Evolutionary conservation across 495 filamentous ascomycete genomes (phyloP), one percentile per base, ranked within the genome.

Genomic region (Penicillium roqueforti): DNA sequence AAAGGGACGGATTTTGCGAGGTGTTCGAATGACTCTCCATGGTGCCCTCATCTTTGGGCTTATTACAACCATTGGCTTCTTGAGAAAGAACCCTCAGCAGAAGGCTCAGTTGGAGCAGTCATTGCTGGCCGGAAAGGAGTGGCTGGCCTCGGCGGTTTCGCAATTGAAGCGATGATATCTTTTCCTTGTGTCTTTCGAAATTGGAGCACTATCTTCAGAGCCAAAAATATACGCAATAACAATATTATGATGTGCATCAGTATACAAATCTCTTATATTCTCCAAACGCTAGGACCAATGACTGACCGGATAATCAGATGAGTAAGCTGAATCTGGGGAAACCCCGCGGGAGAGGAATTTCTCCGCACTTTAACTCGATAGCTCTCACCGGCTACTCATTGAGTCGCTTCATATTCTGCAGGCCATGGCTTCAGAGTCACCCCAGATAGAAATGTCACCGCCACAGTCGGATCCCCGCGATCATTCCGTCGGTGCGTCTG

Each of bases 271-370:
- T 29, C n/a, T 11, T 46, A 19, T 20, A 31, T 36, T 36, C 32
- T 36, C 32, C n/a, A 8, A 16, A 1, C 4, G 34, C 14, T 7
- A 19, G 13, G 22, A 10, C 57, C 59, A 62, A 58, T 58, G 29
- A 49, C 8, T 4, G 25, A 11, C 1, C 29, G 7, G 23, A 1
- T 19, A 62, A 55, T 50, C 10, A 25, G 58, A 61, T 67, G 57
- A 65, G 54, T 66, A 54, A 60, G 54, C 55, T 34, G 40, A 65
- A 61, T 68, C 68, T 57, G 72, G 70, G 72, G 68, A 59, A 63
- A 66, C 70, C 72, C 72, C 72, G 66, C 72, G 64, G 56, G 41
- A 55, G 59, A 72, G 70, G 72, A 75, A 75, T 68, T 51, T 63
- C 69, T 75, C 72, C 72, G 72, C 72, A 73, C 72, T 63, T 46